Evolutionary conservation across 1,284 basidiomycete species (phyloP).

Genomic region (Golubevia sp.): DNA sequence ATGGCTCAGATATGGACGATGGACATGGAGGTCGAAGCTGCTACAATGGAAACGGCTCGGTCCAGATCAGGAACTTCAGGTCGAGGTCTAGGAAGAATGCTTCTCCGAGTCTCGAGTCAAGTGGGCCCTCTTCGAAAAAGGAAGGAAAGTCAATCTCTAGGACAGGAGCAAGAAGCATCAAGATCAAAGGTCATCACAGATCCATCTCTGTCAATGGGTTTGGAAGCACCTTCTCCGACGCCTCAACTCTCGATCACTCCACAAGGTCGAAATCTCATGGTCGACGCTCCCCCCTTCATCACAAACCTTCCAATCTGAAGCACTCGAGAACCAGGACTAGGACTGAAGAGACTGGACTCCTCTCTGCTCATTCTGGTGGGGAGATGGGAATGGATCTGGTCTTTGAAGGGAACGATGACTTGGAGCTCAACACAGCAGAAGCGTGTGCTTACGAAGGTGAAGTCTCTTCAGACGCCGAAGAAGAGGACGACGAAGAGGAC

Average conservation of each 20-base stretch:
- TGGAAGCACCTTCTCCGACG: background rate
- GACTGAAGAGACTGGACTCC: too few species aligned
- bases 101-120: background rate
- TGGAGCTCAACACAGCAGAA: slow-evolving; percentile 2
- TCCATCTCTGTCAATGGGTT: background rate
- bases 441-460: background rate
- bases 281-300: slow-evolving; percentile 7
- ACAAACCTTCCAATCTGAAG: slow-evolving; percentile 1
- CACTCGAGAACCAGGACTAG: background rate
- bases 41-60: background rate
- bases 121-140: background rate
- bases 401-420: background rate
- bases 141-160: background rate
- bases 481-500: slow-evolving; percentile 40
- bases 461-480: background rate
- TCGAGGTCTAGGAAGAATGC: background rate
- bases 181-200: background rate
- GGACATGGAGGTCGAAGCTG: background rate
- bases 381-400: slow-evolving; percentile 1
- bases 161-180: background rate
- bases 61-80: background rate
- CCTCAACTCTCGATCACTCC: too few species aligned
- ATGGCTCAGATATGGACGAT: background rate
- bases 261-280: too few species aligned
- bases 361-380: too few species aligned